Conservation (phyloP, 768 basidiomycete species). For the Hypsizygus marmoreus region DNA sequence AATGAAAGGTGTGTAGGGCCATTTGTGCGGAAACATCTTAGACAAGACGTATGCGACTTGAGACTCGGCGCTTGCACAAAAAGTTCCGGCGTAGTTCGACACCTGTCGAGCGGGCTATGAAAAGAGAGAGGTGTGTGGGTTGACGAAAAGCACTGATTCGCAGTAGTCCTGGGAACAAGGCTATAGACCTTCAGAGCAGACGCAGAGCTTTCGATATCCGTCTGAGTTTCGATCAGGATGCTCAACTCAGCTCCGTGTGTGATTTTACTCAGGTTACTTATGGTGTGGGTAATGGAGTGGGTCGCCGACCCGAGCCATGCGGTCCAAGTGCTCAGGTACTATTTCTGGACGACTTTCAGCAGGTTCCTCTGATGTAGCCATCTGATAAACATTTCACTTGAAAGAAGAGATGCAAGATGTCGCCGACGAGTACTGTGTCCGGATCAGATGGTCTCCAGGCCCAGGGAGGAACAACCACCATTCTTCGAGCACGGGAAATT, state of each 20-base stretch:
- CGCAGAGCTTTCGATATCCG: neutral
- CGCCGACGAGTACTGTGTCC: neutral
- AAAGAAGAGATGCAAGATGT: neutral
- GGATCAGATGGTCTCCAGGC: conserved; percentile 16
- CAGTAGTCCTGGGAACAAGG: neutral
- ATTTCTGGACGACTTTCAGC: conserved; percentile 1
- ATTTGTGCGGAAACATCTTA: neutral
- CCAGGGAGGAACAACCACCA: conserved; percentile 1
- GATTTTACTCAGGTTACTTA: neutral
- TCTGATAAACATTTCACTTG: neutral
- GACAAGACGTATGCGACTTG: neutral
- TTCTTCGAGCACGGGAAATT: too few relatives aligned
- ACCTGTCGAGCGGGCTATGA: neutral
- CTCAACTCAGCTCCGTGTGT: neutral
- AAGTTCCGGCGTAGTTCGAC: conserved; percentile 2
- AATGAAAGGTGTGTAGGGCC: neutral
- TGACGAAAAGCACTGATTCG: neutral
- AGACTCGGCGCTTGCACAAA: neutral
- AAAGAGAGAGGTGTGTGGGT: neutral
- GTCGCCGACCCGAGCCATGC: neutral
- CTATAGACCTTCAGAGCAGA: neutral
- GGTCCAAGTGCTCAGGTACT: conserved; percentile 1
- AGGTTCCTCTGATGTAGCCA: neutral
- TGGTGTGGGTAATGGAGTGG: conserved; percentile 1
- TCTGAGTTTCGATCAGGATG: neutral